Evolutionary conservation across 1,284 basidiomycete genomes (phyloP).

Genomic region (Wallemia ichthyophaga): DNA sequence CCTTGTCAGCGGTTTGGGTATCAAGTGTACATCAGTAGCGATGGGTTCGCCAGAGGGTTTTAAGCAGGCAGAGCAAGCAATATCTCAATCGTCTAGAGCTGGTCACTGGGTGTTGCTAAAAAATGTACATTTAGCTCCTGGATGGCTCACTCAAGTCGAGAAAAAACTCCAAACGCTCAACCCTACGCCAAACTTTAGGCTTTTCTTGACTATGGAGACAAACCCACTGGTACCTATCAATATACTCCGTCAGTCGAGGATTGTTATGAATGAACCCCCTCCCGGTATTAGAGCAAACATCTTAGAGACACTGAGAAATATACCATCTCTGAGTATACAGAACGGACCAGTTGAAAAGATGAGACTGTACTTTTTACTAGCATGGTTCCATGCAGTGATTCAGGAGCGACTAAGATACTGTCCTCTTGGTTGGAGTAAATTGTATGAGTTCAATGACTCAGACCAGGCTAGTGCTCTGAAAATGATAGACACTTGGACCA

Average conservation of each 20-base stretch:
- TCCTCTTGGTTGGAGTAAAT: conserved; percentile 79
- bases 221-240: conserved; percentile 77
- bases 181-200: conserved; percentile 60
- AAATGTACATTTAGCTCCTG: conserved; percentile 78
- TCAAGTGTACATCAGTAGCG: conserved; percentile 54
- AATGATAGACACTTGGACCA: conserved; percentile 72
- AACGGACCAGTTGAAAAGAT: conserved; percentile 72
- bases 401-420: conserved; percentile 84
- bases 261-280: conserved; percentile 91
- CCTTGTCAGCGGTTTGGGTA: conserved; percentile 41
- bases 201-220: conserved; percentile 90
- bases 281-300: conserved; percentile 85
- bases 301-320: conserved; percentile 55
- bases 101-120: conserved; percentile 84
- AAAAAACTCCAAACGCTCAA: conserved; percentile 81
- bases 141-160: conserved; percentile 78
- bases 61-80: conserved; percentile 70
- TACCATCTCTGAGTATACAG: conserved; percentile 33
- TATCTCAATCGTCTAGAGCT: conserved; percentile 58
- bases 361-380: conserved; percentile 71
- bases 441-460: conserved; percentile 91
- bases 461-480: conserved; percentile 75
- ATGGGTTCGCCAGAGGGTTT: conserved; percentile 99
- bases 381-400: conserved; percentile 90
- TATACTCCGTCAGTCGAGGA: conserved; percentile 70